phyloP scores from a whole-genome alignment of 768 basidiomycete species.

The Mycena pura region DNA sequence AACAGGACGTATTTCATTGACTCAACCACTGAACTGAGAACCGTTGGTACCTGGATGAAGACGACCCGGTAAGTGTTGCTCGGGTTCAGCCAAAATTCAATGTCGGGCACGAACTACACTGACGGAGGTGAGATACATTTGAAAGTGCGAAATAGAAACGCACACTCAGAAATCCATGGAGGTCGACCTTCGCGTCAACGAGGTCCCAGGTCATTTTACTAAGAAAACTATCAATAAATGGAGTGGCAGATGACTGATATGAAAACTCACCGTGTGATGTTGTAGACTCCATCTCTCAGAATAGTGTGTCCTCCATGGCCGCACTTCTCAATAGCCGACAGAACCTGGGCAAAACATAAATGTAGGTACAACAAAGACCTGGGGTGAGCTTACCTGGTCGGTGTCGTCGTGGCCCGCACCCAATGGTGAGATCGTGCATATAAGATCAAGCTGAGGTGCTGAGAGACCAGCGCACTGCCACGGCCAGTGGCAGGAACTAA shows the following conservation, averaged over 20 bases:
- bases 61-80: conserved; percentile 63
- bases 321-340: conserved; percentile 41
- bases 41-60: conserved; percentile 56
- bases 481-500: too few relatives aligned
- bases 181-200: conserved; percentile 30
- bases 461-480: too few relatives aligned
- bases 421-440: conserved; percentile 24
- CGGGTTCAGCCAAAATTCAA: conserved; percentile 60
- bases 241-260: too few relatives aligned
- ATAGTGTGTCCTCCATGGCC: conserved; percentile 41
- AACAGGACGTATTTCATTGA: too few relatives aligned
- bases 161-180: conserved; percentile 41
- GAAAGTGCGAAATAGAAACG: background rate
- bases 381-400: conserved; percentile 24
- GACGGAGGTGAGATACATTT: background rate
- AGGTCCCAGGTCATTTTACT: conserved; percentile 50
- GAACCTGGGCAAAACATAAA: conserved; percentile 36
- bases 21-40: too few relatives aligned
- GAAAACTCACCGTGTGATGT: conserved; percentile 43
- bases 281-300: conserved; percentile 41
- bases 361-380: background rate
- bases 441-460: too few relatives aligned
- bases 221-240: too few relatives aligned
- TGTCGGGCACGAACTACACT: conserved; percentile 65
- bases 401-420: conserved; percentile 35